Evolutionary conservation across 2,329 filamentous ascomycete species (phyloP), one percentile per base, ranked within the genome.

Genomic region (Scleromitrula shiraiana): DNA sequence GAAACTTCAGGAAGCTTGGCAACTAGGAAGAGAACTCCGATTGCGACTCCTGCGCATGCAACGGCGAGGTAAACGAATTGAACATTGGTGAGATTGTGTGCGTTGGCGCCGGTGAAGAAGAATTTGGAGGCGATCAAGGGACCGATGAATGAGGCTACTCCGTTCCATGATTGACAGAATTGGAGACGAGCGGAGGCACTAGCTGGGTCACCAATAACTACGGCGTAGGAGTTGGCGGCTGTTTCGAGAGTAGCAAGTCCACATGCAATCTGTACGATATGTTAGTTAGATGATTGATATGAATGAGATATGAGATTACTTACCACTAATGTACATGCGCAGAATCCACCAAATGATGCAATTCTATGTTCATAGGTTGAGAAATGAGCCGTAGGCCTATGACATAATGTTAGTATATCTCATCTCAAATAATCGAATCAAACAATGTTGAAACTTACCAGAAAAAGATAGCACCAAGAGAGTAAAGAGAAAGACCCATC

Each of bases 61-160:
- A 91, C 85, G 43, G 81, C 83, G n/a, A 91, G 75, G 57, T 91
- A 91, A 0, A 86, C 86, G 80, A 83, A 93, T 65, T 93, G 87
- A 1, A 91, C 85, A 51, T 83, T 80, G 54, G 84, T 74, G 3
- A 91, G 72, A 88, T 84, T 52, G 79, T 83, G 75, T 1, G 76
- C 76, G 29, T 72, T 67, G 5, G 73, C 64, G 20, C 59, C 65
- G 30, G 59, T 62, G 67, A 91, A 91, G 64, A 90, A 88, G 24
- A 84, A 82, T 52, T 80, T 82, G 27, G 84, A 77, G 6, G 85
- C 86, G n/a, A 91, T 70, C 0, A 89, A 68, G 0, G 82, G 82
- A 33, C 83, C 85, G 24, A 91, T 67, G 15, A 91, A 81, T 9
- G 80, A 84, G 7, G 84, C 84, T 2, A 88, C 75, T 29, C 76